phyloP scores from a whole-genome alignment of 768 basidiomycete species.

The Auricularia sp. region DNA sequence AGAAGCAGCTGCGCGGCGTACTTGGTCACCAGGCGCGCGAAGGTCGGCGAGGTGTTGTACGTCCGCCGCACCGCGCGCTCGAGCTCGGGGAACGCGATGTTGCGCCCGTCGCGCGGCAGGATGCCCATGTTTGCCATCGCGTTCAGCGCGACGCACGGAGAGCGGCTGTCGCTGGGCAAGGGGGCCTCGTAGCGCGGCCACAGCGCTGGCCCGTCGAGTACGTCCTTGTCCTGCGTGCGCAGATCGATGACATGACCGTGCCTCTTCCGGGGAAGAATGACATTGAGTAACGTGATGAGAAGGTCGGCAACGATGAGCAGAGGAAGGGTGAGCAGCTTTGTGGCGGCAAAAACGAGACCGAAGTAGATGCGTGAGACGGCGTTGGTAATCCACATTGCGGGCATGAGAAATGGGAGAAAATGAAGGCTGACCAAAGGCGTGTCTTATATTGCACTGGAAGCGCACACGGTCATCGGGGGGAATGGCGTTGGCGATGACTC shows the following conservation, averaged over 20 bases:
- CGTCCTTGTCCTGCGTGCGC: background rate
- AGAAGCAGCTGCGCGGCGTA: slow-evolving; percentile 48
- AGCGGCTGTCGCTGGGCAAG: background rate
- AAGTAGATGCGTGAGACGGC: slow-evolving; percentile 1
- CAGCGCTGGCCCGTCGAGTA: background rate
- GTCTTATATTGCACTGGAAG: too few relatives aligned
- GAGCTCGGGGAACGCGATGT: slow-evolving; percentile 15
- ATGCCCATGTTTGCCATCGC: slow-evolving; percentile 4
- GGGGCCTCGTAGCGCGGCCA: slow-evolving; percentile 5
- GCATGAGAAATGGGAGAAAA: background rate
- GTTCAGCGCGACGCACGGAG: slow-evolving; percentile 7
- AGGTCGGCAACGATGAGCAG: background rate
- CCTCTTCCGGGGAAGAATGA: background rate
- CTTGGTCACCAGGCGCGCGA: slow-evolving; percentile 58
- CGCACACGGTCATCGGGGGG: too few relatives aligned
- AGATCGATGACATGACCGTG: slow-evolving; percentile 2
- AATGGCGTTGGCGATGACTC: too few relatives aligned
- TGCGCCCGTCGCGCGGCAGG: slow-evolving; percentile 6
- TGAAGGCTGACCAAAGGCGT: too few relatives aligned
- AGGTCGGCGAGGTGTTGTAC: slow-evolving; percentile 62
- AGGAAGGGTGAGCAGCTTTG: background rate
- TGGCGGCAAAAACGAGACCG: background rate
- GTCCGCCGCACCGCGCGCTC: slow-evolving; percentile 36
- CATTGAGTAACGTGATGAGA: slow-evolving; percentile 1
- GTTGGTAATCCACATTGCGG: slow-evolving; percentile 3